Evolutionary conservation across 345 rosid genomes (phyloP), one percentile per base, ranked within the genome.

Genomic region (Psidium friedrichsthalianum): DNA sequence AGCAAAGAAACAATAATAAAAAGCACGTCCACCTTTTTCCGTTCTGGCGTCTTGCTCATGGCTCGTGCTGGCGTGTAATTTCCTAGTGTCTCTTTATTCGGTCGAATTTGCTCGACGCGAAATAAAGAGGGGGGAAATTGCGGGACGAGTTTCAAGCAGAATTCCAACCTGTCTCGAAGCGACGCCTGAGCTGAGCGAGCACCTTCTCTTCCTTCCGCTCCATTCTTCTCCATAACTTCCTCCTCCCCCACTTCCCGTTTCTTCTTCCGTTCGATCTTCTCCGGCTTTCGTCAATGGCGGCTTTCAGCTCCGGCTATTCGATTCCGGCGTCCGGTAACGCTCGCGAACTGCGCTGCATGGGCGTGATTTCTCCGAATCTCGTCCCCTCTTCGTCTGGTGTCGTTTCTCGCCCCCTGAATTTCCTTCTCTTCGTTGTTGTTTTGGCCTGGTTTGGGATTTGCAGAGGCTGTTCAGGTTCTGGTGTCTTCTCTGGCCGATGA

Each of bases 401-500:
- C 78, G 78, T 40, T 52, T 52, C 51, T 47, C 2, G 64, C 3
- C 64, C 25, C 64, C 64, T 57, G 64, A 57, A 57, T 57, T 57
- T 25, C 13, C 16, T 57, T 25, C 32, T 57, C 64, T 49, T 49
- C 10, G 10, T 49, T 49, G 51, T 10, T 49, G 51, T 49, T 2
- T 10, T 49, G 51, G 51, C 51, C 51, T 49, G 51, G 51, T 49
- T 49, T 49, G 56, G 53, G 56, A 78, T 84, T 74, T 74, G 89
- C 96, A 97, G 99, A 95, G 88, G 99, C 96, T 27, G 93, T 95
- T 86, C 98, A 95, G 89, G 93, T 95, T 53, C 86, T 97, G 78
- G 98, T 95, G 8, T 93, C 97, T 6, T 94, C 98, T 40, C 94
- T 93, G 24, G 92, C 98, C 9, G 99, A 97, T 94, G 99, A 97